Conservation (phyloP, 768 basidiomycete species). For the Lanmaoa rubissima region DNA sequence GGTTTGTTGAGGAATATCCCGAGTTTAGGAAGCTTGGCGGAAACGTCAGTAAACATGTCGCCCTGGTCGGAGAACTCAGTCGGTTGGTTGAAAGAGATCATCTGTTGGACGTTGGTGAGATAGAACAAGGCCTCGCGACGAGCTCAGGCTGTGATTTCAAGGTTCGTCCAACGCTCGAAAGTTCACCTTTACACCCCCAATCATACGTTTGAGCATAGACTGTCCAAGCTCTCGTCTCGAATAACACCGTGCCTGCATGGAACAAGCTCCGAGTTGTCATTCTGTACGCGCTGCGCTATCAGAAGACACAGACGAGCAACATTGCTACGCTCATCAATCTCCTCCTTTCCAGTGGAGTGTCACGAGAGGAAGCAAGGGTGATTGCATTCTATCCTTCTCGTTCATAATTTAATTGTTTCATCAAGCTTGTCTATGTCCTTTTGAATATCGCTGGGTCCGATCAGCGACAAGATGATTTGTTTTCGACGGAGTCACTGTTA, state of each 20-base stretch:
- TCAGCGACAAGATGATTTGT: conserved; percentile 95
- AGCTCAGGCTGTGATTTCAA: conserved; percentile 87
- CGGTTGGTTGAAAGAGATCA: conserved; percentile 84
- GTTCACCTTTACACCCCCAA: not conserved
- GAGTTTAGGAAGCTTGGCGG: conserved; percentile 96
- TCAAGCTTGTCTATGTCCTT: conserved; percentile 87
- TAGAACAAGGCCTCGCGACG: conserved; percentile 94
- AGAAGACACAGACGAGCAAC: conserved; percentile 81
- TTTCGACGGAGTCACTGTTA: conserved; percentile 91
- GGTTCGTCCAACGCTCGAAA: conserved; percentile 41
- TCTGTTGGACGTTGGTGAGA: conserved; percentile 86
- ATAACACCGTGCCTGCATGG: conserved; percentile 63
- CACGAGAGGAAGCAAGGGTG: conserved; percentile 74
- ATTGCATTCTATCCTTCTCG: conserved; percentile 3
- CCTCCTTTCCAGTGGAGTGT: conserved; percentile 71
- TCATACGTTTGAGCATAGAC: conserved; percentile 43
- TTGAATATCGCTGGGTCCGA: conserved; percentile 93
- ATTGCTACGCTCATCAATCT: conserved; percentile 78
- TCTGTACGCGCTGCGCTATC: conserved; percentile 91
- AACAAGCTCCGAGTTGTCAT: conserved; percentile 91
- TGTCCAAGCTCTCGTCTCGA: conserved; percentile 76
- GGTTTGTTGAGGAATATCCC: conserved; percentile 96
- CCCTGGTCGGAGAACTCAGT: conserved; percentile 93
- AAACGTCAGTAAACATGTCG: conserved; percentile 98
- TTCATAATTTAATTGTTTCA: conserved; percentile 10